A percentile compares a stretch with the other conserved stretches of the same genome.
Conservation (phyloP, 1,139 yeast species). For the Groenewaldozyma sp. region DNA sequence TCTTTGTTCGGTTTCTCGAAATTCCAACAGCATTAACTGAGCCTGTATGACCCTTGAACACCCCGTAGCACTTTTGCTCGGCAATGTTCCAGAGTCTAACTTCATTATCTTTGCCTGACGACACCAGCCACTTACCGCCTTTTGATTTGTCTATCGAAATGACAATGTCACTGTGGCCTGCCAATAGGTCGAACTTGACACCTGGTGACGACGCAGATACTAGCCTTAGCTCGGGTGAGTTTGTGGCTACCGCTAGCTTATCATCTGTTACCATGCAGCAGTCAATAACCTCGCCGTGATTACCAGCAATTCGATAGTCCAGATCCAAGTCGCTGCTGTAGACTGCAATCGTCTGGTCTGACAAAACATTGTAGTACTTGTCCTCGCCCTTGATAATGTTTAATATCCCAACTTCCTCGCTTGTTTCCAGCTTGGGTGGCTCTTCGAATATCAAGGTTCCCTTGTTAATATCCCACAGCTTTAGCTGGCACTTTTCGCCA, state of each 20-base stretch:
- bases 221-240: slow-evolving; percentile 82
- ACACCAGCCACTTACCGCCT: slow-evolving; percentile 83
- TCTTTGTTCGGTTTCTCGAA: slow-evolving; percentile 42
- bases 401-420: slow-evolving; percentile 60
- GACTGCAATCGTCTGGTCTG: slow-evolving; percentile 76
- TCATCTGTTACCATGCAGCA: slow-evolving; percentile 45
- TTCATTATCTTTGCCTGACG: slow-evolving; percentile 86
- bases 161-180: slow-evolving; percentile 80
- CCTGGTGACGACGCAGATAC: slow-evolving; percentile 34
- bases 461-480: slow-evolving; percentile 43
- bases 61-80: slow-evolving; percentile 8
- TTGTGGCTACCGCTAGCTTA: slow-evolving; percentile 75
- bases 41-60: slow-evolving; percentile 75
- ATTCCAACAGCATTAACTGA: slow-evolving; percentile 76
- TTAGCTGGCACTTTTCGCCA: slow-evolving; percentile 63
- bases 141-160: slow-evolving; percentile 67
- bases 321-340: slow-evolving; percentile 37
- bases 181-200: slow-evolving; percentile 53
- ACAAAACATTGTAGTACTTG: slow-evolving; percentile 40
- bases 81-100: slow-evolving; percentile 66
- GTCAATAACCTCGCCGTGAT: slow-evolving; percentile 90
- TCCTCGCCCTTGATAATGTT: slow-evolving; percentile 25
- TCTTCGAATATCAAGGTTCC: slow-evolving; percentile 8
- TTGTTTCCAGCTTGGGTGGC: slow-evolving; percentile 26
- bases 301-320: slow-evolving; percentile 65